Base-by-base conservation (phyloP, 2,329 filamentous ascomycete species). In the Ilyonectria destructans region DNA sequence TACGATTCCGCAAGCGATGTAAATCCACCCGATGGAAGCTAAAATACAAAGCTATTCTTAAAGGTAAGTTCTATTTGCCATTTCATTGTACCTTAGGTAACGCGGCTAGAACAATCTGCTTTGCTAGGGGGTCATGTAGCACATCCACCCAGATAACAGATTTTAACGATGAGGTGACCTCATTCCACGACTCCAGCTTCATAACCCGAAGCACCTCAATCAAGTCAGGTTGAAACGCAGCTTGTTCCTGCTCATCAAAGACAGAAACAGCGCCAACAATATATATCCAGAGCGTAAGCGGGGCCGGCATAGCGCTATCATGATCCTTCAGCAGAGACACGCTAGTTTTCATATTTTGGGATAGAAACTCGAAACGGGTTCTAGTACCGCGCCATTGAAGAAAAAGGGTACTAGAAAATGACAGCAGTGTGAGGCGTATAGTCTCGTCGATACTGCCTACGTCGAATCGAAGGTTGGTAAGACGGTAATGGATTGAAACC, bases 401-500 rank as follows among this genome's bases (percentile, higher is more conserved):
- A 23, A 64, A 64, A 8, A 64, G 55, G 17, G 23, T 64, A 12
- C 61, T 58, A 0, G 54, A 33, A 58, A 52, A 58, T 19, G 35
- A 52, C 17, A 64, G 21, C 23, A 64, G 9, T 2, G 45, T 45
- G n/a, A 64, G 46, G n/a, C 54, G 35, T 6, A 46, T 54, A 2
- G 52, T 26, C 21, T 64, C 55, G 6, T 64, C 19, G 13, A n/a
- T 10, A 17, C 29, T 19, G 2, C 8, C 15, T 21, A 26, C 13
- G 1, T 43, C 23, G 9, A 46, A 51, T 8, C 7, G 9, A 7
- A 64, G 17, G 7, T 46, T 19, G 2, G 52, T 1, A 15, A 64
- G 61, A 13, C 61, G 61, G 10, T 64, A 64, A n/a, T 64, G 61
- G 7, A 64, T 51, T 8, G 61, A 64, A 13, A 58, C 31, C 55